phyloP scores from a whole-genome alignment of 1,284 basidiomycete species.

The Stygiomarasmius scandens region DNA sequence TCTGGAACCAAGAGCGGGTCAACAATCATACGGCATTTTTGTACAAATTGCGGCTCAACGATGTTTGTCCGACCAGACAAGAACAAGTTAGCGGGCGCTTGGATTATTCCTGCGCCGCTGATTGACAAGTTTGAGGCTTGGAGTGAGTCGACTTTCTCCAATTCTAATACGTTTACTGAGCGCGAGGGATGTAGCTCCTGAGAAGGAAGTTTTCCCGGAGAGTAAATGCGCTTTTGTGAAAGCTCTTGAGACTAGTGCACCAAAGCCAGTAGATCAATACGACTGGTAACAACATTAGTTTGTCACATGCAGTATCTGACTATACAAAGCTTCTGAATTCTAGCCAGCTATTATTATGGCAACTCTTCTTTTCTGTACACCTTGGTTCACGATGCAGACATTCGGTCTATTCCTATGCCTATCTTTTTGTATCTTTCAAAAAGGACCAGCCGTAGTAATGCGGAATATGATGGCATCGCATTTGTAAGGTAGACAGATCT shows the following conservation, averaged over 20 bases:
- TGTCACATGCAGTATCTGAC: too few species aligned
- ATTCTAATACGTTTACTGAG: neutral
- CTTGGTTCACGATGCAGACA: too few species aligned
- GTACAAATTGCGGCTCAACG: conserved; percentile 35
- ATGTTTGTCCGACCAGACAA: conserved; percentile 31
- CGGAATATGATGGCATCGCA: too few species aligned
- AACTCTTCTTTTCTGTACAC: too few species aligned
- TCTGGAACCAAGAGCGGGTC: conserved; percentile 31
- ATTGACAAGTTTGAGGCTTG: conserved; percentile 27
- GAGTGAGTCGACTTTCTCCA: conserved; percentile 22
- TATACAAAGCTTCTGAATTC: too few species aligned
- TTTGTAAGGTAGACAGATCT: too few species aligned
- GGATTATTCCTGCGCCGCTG: conserved; percentile 25
- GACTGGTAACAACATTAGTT: too few species aligned
- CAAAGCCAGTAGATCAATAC: too few species aligned
- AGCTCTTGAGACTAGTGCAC: neutral
- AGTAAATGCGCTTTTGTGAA: neutral
- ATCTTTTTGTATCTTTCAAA: too few species aligned
- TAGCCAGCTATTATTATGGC: too few species aligned
- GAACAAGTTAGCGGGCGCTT: conserved; percentile 20
- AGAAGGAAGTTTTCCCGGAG: conserved; percentile 5
- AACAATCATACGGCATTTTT: conserved; percentile 35
- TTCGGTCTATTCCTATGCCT: too few species aligned
- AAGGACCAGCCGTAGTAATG: too few species aligned
- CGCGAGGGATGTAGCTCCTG: neutral